Evolutionary conservation across 179 eudicot genomes (phyloP), one percentile per base, ranked within the genome.

Genomic region (Nepenthes alata): DNA sequence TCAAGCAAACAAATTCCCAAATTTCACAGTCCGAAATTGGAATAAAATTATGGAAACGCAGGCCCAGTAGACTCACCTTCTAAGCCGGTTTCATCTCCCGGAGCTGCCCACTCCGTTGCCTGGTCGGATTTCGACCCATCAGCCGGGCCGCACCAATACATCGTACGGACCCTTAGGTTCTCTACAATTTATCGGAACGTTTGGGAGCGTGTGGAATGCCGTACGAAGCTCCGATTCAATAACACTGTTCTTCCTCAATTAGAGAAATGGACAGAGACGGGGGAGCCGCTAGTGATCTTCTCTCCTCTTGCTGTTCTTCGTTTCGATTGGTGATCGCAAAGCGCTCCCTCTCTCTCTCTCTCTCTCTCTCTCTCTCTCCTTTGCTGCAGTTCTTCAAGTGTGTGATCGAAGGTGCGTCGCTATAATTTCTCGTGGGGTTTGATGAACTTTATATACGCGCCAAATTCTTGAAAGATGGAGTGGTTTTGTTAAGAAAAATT

Each of bases 71-170:
- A 71, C 75, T 72, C 35, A 76, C 96, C 97, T 83, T 85, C 81
- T n/a, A 89, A 73, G 47, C 80, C 88, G 0, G 94, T 70, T 49
- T 76, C 78, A 13, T 65, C 77, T 9, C 73, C 79, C 5, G 78
- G 80, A 58, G 69, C 70, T 37, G 68, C 61, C 85, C 81, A 80
- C 68, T 77, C 85, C 49, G 63, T 62, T 58, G 57, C 68, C 74
- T 82, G 94, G 77, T 89, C 97, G 74, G 84, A 62, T 56, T 62
- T 72, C 52, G 77, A 47, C 58, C 72, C 78, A 51, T 85, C 81
- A 64, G 71, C 11, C 70, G 68, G 64, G 34, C 77, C 74, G 56
- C 74, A 73, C 66, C 74, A 75, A 71, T 82, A 88, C 90, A 78
- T 87, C 74, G 70, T 47, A 60, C 60, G 55, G 57, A 61, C 35